These are phyloP conservation scores for Hordeum vulgare DNA, from an alignment of 176 grass and related monocot species.

Conservation along the genomic window MorexV3_pseudomolecules_assembly NC_058522.1:29768457-29768956, in stretches of 20 bases:
- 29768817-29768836: conserved; percentile 74
- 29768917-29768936: no score
- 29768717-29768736: conserved; percentile 15
- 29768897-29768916: no score
- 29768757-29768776: not conserved
- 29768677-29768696: no score
- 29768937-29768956: no score
- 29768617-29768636: not conserved
- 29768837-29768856: not conserved
- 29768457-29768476: not conserved
- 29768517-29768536: not conserved
- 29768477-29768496: no score
- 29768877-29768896: not conserved
- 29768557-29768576: not conserved
- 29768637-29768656: conserved; percentile 19
- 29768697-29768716: not conserved
- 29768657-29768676: not conserved
- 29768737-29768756: conserved; percentile 9
- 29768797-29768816: not conserved
- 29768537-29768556: conserved; percentile 20
- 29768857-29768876: not conserved
- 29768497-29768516: not conserved
- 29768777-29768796: conserved; percentile 29
- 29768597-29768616: not conserved
- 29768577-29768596: not conserved